A percentile compares a stretch with the other conserved stretches of the same genome.
Evolutionary conservation across 352 stramenopile genomes (phyloP).

Genomic region (Phytophthora pinifolia): DNA sequence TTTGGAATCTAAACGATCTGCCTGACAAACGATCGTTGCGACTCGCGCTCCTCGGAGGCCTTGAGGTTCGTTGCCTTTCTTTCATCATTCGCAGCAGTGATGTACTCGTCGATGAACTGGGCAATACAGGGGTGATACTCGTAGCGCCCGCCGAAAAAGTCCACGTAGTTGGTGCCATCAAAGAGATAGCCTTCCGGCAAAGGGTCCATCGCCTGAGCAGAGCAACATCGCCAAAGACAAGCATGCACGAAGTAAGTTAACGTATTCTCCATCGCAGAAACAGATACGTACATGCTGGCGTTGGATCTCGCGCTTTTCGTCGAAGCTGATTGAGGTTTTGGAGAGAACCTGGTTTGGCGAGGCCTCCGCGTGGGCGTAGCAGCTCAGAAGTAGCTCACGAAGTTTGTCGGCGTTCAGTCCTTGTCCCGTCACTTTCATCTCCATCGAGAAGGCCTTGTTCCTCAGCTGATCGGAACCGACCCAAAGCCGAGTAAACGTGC

Average conservation of each 20-base stretch:
- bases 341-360: conserved; percentile 39
- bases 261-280: neutral
- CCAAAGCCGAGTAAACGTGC: conserved; percentile 43
- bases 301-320: conserved; percentile 74
- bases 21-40: conserved; percentile 44
- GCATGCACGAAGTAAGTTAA: neutral
- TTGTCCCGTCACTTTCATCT: conserved; percentile 52
- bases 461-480: conserved; percentile 5
- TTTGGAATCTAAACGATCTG: conserved; percentile 16
- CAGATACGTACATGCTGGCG: conserved; percentile 52
- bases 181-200: conserved; percentile 73
- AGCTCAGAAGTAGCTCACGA: conserved; percentile 55
- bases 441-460: conserved; percentile 22
- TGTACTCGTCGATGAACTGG: conserved; percentile 65
- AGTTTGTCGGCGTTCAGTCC: conserved; percentile 45
- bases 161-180: conserved; percentile 72
- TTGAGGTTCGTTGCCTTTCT: conserved; percentile 45
- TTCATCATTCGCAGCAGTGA: conserved; percentile 45
- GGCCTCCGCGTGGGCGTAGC: conserved; percentile 48
- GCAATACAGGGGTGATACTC: conserved; percentile 76
- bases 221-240: neutral
- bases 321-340: conserved; percentile 42
- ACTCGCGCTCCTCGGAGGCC: conserved; percentile 50
- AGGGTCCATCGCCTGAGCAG: conserved; percentile 52
- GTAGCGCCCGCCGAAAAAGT: conserved; percentile 69